Base-by-base conservation (phyloP, 768 basidiomycete genomes). In the Galerina marginata region DNA sequence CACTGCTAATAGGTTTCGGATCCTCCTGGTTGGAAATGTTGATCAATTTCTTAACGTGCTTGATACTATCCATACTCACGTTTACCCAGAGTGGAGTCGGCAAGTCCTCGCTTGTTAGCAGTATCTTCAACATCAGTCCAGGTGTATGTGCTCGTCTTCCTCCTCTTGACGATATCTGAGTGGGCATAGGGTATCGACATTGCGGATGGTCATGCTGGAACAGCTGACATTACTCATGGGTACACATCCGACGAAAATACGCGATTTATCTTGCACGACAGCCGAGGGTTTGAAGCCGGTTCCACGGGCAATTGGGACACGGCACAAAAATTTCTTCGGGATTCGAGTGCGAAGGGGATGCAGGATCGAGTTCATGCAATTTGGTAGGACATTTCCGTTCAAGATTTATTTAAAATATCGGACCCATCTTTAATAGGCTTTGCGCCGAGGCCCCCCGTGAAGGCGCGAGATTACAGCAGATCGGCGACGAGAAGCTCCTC, bases 241-340 rank as follows among this genome's bases (percentile, higher is more conserved):
- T 61, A 70, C 42, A 66, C 58, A 5, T 69, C 65, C 2, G 40
- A 53, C 3, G 33, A 58, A 7, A 72, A 74, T 44, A 33, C 59
- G 12, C 65, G 58, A 11, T 67, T 74, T 38, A 59, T 74, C 4
- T 49, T 74, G 15, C 73, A 74, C 47, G 73, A 74, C 48, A 67
- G 65, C 25, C 54, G 66, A 59, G 73, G 73, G 5, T 74, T 70
- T 42, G 73, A 72, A 40, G 58, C 70, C 15, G 73, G 72, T 6
- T 68, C 68, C 4, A 40, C 36, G 1, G 33, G 7, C 9, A 51
- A 51, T 20, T 51, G 49, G 49, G 23, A 51, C 2, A 15, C 38
- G 2, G 49, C 38, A 3, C 12, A 51, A 12, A 37, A 16, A 7
- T 51, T 51, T 15, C 49, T 51, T 7, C 49, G 33, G 10, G 36